Conservation (phyloP, 306 rosid species). For the Luffa aegyptiaca region DNA sequence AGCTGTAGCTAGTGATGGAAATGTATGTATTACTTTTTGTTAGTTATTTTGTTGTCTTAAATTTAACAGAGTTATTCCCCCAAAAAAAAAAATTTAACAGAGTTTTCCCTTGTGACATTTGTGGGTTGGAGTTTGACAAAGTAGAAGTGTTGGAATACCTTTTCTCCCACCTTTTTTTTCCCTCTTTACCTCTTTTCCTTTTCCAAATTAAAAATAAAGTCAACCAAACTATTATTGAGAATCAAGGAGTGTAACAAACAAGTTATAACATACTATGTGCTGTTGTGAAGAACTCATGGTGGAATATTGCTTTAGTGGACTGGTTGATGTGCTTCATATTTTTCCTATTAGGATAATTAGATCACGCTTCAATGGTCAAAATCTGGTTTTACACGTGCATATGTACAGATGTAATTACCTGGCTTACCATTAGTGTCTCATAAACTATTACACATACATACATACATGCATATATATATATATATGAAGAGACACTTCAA, state of each 20-base stretch:
- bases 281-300: background rate
- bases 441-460: background rate
- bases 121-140: background rate
- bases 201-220: background rate
- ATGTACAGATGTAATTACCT: background rate
- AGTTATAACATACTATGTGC: background rate
- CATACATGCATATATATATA: too few relatives aligned
- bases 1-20: slow-evolving; percentile 12
- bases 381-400: background rate
- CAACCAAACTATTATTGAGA: background rate
- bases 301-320: background rate
- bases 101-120: background rate
- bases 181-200: background rate
- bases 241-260: background rate
- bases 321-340: background rate
- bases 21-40: background rate
- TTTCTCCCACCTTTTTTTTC: background rate
- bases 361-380: background rate
- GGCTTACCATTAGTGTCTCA: background rate
- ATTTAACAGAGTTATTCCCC: background rate
- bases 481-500: background rate
- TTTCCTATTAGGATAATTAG: background rate
- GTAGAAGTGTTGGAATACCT: background rate
- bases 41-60: background rate
- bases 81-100: background rate